Evolutionary conservation across 2,329 filamentous ascomycete genomes (phyloP), one percentile per base, ranked within the genome.

Genomic region (Helminthosporium solani): DNA sequence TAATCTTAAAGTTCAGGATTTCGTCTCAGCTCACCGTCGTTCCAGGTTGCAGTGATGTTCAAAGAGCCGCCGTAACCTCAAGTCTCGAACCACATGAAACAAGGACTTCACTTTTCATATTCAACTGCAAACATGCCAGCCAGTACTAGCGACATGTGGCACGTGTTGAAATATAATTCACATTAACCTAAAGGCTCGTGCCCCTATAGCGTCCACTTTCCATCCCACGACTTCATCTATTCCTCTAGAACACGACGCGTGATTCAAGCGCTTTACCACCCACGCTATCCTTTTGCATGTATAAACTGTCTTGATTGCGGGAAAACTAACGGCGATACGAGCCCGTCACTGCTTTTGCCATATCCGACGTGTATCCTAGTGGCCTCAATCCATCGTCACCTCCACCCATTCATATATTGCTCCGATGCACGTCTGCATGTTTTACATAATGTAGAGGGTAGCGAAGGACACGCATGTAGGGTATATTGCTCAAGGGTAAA

Each of bases 41-140:
- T 42, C 49, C 46, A 53, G 47, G 41, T 43, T 41, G 38, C n/a
- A 18, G 49, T 53, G 49, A 49, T 55, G 46, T 48, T 52, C 56
- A 54, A 58, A 35, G 31, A 54, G 34, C 37, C 44, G 35, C 23
- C 18, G 37, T 46, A 55, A 58, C 51, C 37, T 54, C 47, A 28
- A 31, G 19, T 28, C 46, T 44, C 42, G 47, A 42, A 25, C 28
- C 30, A 57, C 46, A 52, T 55, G 54, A 52, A 46, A 45, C 30
- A 54, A 47, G 53, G 33, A 49, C 42, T 53, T n/a, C n/a, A n/a
- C n/a, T n/a, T n/a, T n/a, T n/a, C n/a, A n/a, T n/a, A n/a, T n/a
- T n/a, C n/a, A n/a, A n/a, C n/a, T n/a, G n/a, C n/a, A n/a, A n/a
- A n/a, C n/a, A n/a, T n/a, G n/a, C n/a, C n/a, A n/a, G n/a, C n/a